phyloP scores from a whole-genome alignment of 139 green algal species.

The Bryopsis sp. region DNA sequence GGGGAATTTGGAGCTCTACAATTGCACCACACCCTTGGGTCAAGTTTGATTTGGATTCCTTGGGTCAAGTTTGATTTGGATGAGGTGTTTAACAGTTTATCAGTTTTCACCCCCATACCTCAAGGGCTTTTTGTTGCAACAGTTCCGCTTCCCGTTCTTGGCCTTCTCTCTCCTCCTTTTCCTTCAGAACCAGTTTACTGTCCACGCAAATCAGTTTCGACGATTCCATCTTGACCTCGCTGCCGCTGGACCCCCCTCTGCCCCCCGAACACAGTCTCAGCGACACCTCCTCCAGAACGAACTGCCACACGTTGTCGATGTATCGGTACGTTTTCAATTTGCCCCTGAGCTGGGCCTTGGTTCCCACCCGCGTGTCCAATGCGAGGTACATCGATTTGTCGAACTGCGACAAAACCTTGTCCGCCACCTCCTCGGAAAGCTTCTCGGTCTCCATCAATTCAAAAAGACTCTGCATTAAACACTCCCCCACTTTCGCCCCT shows the following conservation, averaged over 20 bases:
- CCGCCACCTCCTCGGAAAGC: background rate
- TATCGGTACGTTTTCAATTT: slow-evolving; percentile 16
- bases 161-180: slow-evolving; percentile 12
- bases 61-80: no score
- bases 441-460: slow-evolving; percentile 10
- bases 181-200: slow-evolving; percentile 16
- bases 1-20: no score
- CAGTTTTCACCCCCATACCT: no score
- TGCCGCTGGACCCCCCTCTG: no score
- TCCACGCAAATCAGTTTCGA: slow-evolving; percentile 14
- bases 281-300: background rate
- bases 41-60: no score
- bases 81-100: no score
- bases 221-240: slow-evolving; percentile 7
- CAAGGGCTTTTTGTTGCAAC: no score
- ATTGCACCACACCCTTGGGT: no score
- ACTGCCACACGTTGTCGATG: slow-evolving; percentile 18
- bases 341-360: background rate
- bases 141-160: no score
- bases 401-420: slow-evolving; percentile 1
- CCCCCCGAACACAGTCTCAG: background rate
- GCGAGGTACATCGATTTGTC: slow-evolving; percentile 15
- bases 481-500: background rate
- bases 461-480: background rate
- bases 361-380: background rate